A percentile compares a stretch with the other conserved stretches of the same genome.
These are phyloP conservation scores for Camelina sativa DNA, from an alignment of 345 rosid genomes.

Conservation along the genomic window DNA sequence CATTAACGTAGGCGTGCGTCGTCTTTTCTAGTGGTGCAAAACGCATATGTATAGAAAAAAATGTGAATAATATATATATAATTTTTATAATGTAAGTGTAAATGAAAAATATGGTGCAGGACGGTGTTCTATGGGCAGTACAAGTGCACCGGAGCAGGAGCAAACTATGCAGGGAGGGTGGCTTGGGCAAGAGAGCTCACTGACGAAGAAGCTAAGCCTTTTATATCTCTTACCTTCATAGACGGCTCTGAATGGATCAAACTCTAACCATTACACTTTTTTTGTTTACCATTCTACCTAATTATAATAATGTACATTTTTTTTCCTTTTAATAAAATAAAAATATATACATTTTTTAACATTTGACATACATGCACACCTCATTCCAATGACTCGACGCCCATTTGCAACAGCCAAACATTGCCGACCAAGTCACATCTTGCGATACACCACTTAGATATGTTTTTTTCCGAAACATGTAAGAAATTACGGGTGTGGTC, in stretches of 20 bases:
- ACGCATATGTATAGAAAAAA: neutral
- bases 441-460: neutral
- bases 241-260: conserved; percentile 94
- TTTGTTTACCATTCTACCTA: neutral
- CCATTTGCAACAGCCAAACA: neutral
- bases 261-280: conserved; percentile 39
- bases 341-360: neutral
- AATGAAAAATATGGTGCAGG: conserved; percentile 50
- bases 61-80: no score
- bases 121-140: conserved; percentile 97
- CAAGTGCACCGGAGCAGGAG: conserved; percentile 91
- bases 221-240: conserved; percentile 71
- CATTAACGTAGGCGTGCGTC: conserved; percentile 35
- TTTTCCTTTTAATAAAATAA: conserved; percentile 7
- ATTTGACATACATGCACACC: neutral
- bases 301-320: conserved; percentile 34
- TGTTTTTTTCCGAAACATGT: neutral
- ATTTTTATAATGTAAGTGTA: neutral
- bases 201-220: conserved; percentile 90
- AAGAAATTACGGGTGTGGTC: neutral
- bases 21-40: conserved; percentile 28
- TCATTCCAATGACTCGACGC: neutral
- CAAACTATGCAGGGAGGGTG: conserved; percentile 83
- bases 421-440: conserved; percentile 7
- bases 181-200: conserved; percentile 91